Base-by-base conservation (phyloP, 2,329 filamentous ascomycete species). In the Ophiostoma angusticollis region DNA sequence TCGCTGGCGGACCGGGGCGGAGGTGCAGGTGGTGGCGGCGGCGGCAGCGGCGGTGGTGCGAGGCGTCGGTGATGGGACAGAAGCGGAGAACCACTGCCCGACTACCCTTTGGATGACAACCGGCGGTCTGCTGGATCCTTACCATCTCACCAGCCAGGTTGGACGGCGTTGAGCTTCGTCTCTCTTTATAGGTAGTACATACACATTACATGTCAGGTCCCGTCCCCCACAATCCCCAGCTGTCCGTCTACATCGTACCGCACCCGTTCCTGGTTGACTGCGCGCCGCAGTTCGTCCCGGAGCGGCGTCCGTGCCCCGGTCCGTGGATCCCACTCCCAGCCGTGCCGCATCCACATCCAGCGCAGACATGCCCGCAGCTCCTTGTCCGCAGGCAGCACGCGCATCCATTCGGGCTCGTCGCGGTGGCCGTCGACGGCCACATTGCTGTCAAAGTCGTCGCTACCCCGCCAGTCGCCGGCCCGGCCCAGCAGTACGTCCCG, bases 261-360 rank as follows among this genome's bases (percentile, higher is more conserved):
- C 41, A 81, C 70, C 31, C 72, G 59, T 1, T 72, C 68, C 42
- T 71, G 65, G 36, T 72, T 59, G 3, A 78, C 77, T 23, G 72
- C 74, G 36, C 54, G 58, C 48, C 68, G 61, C 57, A 81, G 54
- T 32, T 71, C 67, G 19, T 62, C 62, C 2, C 62, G 52, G 8
- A 81, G 62, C 19, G 69, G 58, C 19, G 62, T 61, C 44, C 66
- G 70, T 35, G 78, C 67, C 1, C 84, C 86, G 0, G 80, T 86
- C 21, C 63, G 56, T 2, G 76, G 74, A 60, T 93, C 72, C 84
- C 85, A 94, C 29, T 77, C 66, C 71, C 78, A 89, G 0, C 85
- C 84, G 51, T 93, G 83, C 32, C 78, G 75, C 61, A 91, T 72
- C 86, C 87, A 94, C 74, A 86, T 84, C 86, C 87, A 95, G 28